phyloP scores from a whole-genome alignment of 2,329 filamentous ascomycete species.

The Graphilbum fragrans region DNA sequence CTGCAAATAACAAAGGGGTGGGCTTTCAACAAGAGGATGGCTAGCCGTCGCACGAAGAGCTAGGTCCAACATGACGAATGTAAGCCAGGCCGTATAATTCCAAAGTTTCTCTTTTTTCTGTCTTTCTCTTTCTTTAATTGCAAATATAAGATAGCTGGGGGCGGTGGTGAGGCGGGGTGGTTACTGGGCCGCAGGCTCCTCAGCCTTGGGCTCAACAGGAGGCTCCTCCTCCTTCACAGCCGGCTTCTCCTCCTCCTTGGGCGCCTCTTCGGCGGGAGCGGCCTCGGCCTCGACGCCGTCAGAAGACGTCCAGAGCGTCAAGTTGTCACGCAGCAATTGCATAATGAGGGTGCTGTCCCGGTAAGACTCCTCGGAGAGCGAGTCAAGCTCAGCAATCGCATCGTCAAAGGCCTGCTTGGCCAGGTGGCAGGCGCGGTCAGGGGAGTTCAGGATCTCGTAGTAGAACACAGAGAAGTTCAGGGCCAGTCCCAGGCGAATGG shows the following conservation, averaged over 20 bases:
- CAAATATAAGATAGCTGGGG: neutral
- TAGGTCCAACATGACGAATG: too few relatives aligned
- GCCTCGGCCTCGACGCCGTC: constrained; percentile 70
- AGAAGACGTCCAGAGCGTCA: constrained; percentile 95
- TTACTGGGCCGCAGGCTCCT: constrained; percentile 11
- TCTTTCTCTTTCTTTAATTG: neutral
- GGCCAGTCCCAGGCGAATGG: constrained; percentile 82
- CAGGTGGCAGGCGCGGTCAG: constrained; percentile 94
- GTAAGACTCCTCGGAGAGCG: constrained; percentile 96
- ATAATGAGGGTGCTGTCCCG: constrained; percentile 98
- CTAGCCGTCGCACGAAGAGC: too few relatives aligned
- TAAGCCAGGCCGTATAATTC: too few relatives aligned
- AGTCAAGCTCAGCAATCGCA: constrained; percentile 95
- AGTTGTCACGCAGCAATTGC: constrained; percentile 94
- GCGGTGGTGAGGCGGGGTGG: neutral
- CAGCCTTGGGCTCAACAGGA: constrained; percentile 32
- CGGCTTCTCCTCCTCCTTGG: constrained; percentile 37
- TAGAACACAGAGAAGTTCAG: constrained; percentile 99
- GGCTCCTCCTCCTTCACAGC: constrained; percentile 39
- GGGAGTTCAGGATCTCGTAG: constrained; percentile 98
- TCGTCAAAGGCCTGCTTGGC: constrained; percentile 95
- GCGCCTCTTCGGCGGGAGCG: constrained; percentile 39
- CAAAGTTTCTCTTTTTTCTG: neutral
- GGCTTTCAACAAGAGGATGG: too few relatives aligned
- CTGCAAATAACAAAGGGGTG: neutral